These are phyloP conservation scores for Oryza glumipatula DNA, from an alignment of 176 grass and related monocot species.

Conservation along the genomic window DNA sequence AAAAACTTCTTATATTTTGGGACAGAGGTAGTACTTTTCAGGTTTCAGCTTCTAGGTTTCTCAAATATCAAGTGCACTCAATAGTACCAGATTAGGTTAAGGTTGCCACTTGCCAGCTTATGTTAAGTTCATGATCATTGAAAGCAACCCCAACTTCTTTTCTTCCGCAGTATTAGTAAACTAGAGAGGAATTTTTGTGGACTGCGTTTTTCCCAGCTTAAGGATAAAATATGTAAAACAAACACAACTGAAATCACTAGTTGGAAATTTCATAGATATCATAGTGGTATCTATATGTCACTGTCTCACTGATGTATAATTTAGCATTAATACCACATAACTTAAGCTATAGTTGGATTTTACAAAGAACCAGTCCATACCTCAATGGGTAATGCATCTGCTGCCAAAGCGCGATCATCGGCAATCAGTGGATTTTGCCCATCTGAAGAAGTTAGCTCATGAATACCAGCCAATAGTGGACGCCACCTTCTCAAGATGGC, in stretches of 20 bases:
- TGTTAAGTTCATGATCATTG: constrained; percentile 19
- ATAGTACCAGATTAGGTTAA: constrained; percentile 13
- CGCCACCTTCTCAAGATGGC: constrained; percentile 92
- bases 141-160: not conserved
- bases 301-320: not conserved
- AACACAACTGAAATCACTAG: constrained; percentile 16
- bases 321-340: constrained; percentile 19
- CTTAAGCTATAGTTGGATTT: constrained; percentile 25
- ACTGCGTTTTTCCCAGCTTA: not conserved
- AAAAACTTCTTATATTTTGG: no score
- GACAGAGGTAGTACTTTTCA: not conserved
- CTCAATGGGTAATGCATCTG: constrained; percentile 83
- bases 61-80: not conserved
- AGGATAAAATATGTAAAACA: constrained; percentile 26
- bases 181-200: not conserved
- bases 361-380: constrained; percentile 45
- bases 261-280: not conserved
- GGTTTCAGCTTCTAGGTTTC: not conserved
- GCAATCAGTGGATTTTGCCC: constrained; percentile 89
- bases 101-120: constrained; percentile 4
- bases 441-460: constrained; percentile 98
- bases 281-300: constrained; percentile 11
- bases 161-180: not conserved
- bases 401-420: constrained; percentile 91
- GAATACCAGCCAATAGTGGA: constrained; percentile 91